Evolutionary conservation across 1,139 yeast genomes (phyloP).

Genomic region (Hemisphaericaspora lyxosophila): DNA sequence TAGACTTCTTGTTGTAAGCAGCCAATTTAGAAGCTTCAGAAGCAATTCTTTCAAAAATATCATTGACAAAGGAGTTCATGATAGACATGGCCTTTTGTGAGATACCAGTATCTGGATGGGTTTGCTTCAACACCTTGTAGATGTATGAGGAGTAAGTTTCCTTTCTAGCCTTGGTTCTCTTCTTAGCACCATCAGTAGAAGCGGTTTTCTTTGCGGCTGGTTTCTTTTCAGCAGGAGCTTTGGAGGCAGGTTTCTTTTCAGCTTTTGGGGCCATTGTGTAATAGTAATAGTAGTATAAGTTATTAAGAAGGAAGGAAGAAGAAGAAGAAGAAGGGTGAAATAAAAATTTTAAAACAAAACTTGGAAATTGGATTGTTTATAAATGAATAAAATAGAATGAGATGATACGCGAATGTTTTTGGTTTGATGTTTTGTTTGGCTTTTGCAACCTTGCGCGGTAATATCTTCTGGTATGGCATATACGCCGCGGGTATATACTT

Average conservation of each 20-base stretch:
- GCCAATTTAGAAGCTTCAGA: constrained; percentile 98
- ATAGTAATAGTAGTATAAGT: neutral
- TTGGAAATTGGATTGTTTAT: constrained; percentile 2
- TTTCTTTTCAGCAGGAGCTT: constrained; percentile 98
- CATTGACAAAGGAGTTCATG: constrained; percentile 81
- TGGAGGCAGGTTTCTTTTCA: constrained; percentile 98
- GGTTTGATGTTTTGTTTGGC: neutral
- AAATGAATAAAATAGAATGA: neutral
- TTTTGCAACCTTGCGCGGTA: neutral
- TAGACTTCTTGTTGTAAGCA: constrained; percentile 98
- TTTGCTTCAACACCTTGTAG: constrained; percentile 97
- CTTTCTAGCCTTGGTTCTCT: constrained; percentile 97
- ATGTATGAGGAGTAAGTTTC: constrained; percentile 98
- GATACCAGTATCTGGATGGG: constrained; percentile 99
- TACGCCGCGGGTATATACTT: constrained; percentile 1
- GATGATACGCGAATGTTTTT: neutral
- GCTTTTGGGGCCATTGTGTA: constrained; percentile 89
- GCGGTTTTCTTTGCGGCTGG: constrained; percentile 95
- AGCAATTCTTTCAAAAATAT: constrained; percentile 90
- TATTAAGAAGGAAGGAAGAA: neutral
- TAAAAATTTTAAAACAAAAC: neutral
- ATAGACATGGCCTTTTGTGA: constrained; percentile 99
- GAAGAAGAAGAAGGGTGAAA: neutral
- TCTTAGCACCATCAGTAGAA: constrained; percentile 75
- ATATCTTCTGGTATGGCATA: neutral